Evolutionary conservation across 208 protist genomes (phyloP).

Genomic region (Lotmaria passim): DNA sequence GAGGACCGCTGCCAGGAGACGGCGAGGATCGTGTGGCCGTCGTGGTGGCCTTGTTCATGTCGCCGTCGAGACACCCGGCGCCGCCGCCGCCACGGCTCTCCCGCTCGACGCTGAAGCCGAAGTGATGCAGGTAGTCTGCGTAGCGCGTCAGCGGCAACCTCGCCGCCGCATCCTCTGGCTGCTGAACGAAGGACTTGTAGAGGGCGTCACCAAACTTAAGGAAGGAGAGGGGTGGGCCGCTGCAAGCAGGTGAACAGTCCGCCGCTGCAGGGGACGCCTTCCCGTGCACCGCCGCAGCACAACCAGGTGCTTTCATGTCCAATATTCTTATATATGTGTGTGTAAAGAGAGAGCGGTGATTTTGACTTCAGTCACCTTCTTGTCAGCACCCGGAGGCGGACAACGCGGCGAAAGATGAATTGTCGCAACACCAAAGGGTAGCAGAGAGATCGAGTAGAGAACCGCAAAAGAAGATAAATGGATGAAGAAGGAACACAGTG

Average conservation of each 20-base stretch:
- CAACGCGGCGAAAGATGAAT: too few species aligned
- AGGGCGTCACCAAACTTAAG: slow-evolving; percentile 59
- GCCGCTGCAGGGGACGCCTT: slow-evolving; percentile 10
- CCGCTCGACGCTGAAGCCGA: slow-evolving; percentile 78
- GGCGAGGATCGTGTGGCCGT: neutral
- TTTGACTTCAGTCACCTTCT: too few species aligned
- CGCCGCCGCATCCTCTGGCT: slow-evolving; percentile 10
- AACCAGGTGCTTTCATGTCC: neutral
- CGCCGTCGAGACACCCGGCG: neutral
- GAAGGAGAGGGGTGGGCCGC: slow-evolving; percentile 15
- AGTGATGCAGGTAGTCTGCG: slow-evolving; percentile 86
- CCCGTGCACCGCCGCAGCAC: neutral
- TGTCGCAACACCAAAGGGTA: too few species aligned
- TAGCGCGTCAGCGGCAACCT: slow-evolving; percentile 62
- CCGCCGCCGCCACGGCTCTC: slow-evolving; percentile 30
- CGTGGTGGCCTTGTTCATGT: neutral
- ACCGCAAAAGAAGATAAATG: too few species aligned
- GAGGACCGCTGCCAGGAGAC: neutral
- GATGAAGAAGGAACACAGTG: too few species aligned
- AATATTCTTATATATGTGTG: neutral
- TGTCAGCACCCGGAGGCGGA: too few species aligned
- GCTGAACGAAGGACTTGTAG: slow-evolving; percentile 37
- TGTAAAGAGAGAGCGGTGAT: neutral
- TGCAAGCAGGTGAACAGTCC: neutral
- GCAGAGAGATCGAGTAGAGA: too few species aligned